Base-by-base conservation (phyloP, 306 rosid species). In the Castanea crenata region DNA sequence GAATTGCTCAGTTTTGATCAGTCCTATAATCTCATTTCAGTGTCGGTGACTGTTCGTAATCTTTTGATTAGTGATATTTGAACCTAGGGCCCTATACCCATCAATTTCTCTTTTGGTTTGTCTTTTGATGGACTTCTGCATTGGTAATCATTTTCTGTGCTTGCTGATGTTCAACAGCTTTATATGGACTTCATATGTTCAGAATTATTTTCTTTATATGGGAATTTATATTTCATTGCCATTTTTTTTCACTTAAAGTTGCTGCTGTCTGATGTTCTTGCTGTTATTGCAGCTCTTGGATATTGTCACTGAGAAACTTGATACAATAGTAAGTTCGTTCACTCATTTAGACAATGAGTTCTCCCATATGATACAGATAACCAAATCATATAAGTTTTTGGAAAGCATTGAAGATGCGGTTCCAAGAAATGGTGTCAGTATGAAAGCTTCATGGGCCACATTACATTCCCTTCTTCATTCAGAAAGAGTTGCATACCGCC, bases 381-480 rank as follows among this genome's bases (percentile, higher is more conserved):
- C 97, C 35, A 96, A 93, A 88, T 87, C 94, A 82, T 88, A 79
- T 83, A 90, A 89, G 86, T 82, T 87, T 83, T 76, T 90, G 81
- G 94, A 90, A 79, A 86, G 89, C 86, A 85, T 96, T 81, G 92
- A 92, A 77, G 88, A 82, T 38, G 81, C 78, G 71, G 81, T 71
- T 80, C 78, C 79, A 70, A 86, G 87, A 86, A 93, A 91, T 81
- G 94, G 88, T 81, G 89, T 83, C 81, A 89, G 84, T 86, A 82
- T 86, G 88, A 84, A 87, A 79, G 92, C 90, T 41, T 80, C 98
- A 38, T 96, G 99, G 98, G 85, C 92, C 78, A 88, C 93, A 85
- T 86, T 96, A 76, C 98, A 96, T 89, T 93, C 99, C 56, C 98
- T 96, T 81, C 90, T 93, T 83, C 99, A 96, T 87, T 96, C 99